phyloP scores from a whole-genome alignment of 768 basidiomycete species.

The Amanita molliuscula region DNA sequence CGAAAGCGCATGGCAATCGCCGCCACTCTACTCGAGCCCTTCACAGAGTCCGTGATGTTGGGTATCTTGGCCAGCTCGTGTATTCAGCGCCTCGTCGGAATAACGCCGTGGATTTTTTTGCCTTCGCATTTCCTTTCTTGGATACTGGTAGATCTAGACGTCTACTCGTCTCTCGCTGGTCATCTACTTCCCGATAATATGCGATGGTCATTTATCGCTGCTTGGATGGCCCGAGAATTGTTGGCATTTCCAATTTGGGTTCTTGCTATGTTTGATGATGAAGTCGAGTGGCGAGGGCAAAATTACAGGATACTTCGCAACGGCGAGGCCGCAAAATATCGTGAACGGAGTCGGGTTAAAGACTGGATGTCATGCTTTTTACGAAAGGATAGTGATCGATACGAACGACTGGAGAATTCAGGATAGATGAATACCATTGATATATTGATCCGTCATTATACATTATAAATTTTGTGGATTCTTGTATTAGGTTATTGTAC shows the following conservation, averaged over 20 bases:
- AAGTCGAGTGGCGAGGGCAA: constrained; percentile 82
- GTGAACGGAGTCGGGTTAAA: constrained; percentile 9
- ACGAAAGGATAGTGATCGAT: constrained; percentile 15
- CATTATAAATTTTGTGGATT: not conserved
- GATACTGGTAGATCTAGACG: constrained; percentile 74
- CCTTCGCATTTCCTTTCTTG: constrained; percentile 55
- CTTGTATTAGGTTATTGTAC: constrained; percentile 2
- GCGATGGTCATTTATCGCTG: constrained; percentile 52
- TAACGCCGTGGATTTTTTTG: constrained; percentile 45
- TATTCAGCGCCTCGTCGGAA: constrained; percentile 35
- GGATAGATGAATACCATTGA: not conserved
- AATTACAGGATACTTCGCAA: constrained; percentile 65
- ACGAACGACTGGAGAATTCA: constrained; percentile 20
- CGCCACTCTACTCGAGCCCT: constrained; percentile 84
- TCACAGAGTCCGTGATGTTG: constrained; percentile 78
- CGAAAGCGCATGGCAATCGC: constrained; percentile 86
- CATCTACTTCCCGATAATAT: constrained; percentile 41
- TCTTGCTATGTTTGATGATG: constrained; percentile 69
- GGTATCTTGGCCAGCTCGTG: constrained; percentile 55
- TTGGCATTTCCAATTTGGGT: constrained; percentile 85
- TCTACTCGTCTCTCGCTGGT: constrained; percentile 68
- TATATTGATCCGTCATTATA: not conserved
- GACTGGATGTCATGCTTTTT: constrained; percentile 18
- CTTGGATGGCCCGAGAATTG: constrained; percentile 75
- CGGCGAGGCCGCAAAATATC: constrained; percentile 47